Evolutionary conservation across 139 green algal species (phyloP).

Genomic region (Pseudopediastrum boryanum): DNA sequence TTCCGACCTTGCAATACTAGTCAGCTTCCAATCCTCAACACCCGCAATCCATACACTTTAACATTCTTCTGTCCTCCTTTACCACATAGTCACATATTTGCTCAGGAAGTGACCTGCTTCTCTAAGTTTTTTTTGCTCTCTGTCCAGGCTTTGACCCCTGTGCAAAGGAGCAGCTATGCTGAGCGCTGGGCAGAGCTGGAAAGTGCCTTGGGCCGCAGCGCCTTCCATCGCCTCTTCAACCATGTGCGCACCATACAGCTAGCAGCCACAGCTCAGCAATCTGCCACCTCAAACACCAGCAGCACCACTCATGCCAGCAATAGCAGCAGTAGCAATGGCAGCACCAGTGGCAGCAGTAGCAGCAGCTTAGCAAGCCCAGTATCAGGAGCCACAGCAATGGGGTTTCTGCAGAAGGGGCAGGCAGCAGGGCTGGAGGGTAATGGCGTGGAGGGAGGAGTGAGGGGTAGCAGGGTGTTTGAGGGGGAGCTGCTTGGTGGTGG

Average conservation of each 20-base stretch:
- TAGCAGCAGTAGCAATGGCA: constrained; percentile 3
- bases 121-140: too few species aligned
- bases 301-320: background rate
- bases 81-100: too few species aligned
- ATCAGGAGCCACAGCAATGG: background rate
- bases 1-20: too few species aligned
- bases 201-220: constrained; percentile 43
- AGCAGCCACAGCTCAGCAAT: background rate
- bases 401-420: too few species aligned
- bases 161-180: constrained; percentile 23
- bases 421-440: background rate
- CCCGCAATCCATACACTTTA: too few species aligned
- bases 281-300: background rate
- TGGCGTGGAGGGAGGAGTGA: background rate
- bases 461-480: background rate
- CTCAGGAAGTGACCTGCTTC: too few species aligned
- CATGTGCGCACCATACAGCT: constrained; percentile 36
- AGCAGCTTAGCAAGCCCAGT: background rate
- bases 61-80: too few species aligned
- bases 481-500: background rate
- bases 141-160: constrained; percentile 10
- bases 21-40: too few species aligned
- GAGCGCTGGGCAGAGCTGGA: constrained; percentile 52
- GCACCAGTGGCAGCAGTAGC: constrained; percentile 6
- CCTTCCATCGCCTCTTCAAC: constrained; percentile 57